phyloP scores from a whole-genome alignment of 495 filamentous ascomycete genomes.

The Aspergillus kassunensis region DNA sequence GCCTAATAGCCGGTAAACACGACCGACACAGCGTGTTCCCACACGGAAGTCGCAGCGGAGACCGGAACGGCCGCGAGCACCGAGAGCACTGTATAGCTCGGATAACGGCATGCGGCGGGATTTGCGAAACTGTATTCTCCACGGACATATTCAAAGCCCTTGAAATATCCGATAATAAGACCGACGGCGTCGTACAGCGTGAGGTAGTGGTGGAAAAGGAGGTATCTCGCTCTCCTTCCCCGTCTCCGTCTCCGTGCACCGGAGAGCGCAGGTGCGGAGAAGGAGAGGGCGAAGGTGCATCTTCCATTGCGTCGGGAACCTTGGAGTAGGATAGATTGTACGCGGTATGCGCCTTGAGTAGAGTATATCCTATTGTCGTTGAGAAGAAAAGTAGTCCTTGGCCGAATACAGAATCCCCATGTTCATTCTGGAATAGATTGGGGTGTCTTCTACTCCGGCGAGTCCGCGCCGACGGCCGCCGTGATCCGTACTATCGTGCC shows the following conservation, averaged over 20 bases:
- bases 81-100: constrained; percentile 68
- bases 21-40: constrained; percentile 71
- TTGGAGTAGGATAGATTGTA: no score
- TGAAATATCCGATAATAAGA: constrained; percentile 2
- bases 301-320: no score
- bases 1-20: constrained; percentile 65
- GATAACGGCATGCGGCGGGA: constrained; percentile 47
- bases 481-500: no score
- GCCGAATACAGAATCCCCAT: no score
- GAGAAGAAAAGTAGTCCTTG: no score
- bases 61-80: constrained; percentile 65
- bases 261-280: constrained; percentile 12
- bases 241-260: not conserved
- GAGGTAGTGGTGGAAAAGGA: not conserved
- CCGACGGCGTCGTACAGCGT: constrained; percentile 1
- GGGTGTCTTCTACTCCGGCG: no score
- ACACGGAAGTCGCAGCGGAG: constrained; percentile 77
- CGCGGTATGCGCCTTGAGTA: no score
- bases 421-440: no score
- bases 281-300: constrained; percentile 17
- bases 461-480: no score
- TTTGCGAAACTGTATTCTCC: no score
- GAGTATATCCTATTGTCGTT: not conserved
- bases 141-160: no score
- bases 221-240: not conserved